These are phyloP conservation scores for Solanum dulcamara DNA, from an alignment of 257 asterid species.

Conservation along the genomic window DNA sequence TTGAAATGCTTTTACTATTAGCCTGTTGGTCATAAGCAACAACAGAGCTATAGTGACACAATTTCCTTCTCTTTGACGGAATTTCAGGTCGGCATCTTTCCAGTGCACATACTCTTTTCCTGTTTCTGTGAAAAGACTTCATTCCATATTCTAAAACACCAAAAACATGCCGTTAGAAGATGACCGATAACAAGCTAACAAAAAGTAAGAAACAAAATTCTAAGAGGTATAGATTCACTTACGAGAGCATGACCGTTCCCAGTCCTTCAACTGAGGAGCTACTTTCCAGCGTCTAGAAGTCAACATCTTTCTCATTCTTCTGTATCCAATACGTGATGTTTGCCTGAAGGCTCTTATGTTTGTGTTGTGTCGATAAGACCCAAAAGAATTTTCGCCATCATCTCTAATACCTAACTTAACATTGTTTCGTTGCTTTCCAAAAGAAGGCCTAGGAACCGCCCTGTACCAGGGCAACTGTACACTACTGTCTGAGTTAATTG, in stretches of 20 bases:
- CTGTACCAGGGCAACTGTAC: constrained; percentile 83
- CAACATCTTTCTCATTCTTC: constrained; percentile 68
- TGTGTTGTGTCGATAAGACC: constrained; percentile 61
- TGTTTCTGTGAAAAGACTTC: constrained; percentile 48
- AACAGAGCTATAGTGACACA: constrained; percentile 32
- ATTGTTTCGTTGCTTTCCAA: constrained; percentile 52
- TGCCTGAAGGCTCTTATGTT: constrained; percentile 54
- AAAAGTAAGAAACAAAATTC: neutral
- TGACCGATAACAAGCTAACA: neutral
- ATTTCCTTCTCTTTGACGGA: constrained; percentile 65
- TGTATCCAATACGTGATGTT: constrained; percentile 40
- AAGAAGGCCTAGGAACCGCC: constrained; percentile 40
- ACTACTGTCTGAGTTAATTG: constrained; percentile 59
- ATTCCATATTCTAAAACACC: constrained; percentile 46
- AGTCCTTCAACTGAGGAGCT: constrained; percentile 53
- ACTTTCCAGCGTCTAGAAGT: constrained; percentile 62
- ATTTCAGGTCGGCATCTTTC: constrained; percentile 39
- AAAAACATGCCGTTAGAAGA: neutral
- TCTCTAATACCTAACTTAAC: constrained; percentile 93
- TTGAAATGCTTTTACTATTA: constrained; percentile 55
- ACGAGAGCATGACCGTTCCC: constrained; percentile 46
- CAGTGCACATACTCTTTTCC: constrained; percentile 41
- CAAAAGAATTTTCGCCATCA: constrained; percentile 85
- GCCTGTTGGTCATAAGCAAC: constrained; percentile 45
- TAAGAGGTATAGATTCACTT: constrained; percentile 21